These are phyloP conservation scores for Solanum paucissectum DNA, from an alignment of 257 asterid genomes.

Conservation along the genomic window DNA sequence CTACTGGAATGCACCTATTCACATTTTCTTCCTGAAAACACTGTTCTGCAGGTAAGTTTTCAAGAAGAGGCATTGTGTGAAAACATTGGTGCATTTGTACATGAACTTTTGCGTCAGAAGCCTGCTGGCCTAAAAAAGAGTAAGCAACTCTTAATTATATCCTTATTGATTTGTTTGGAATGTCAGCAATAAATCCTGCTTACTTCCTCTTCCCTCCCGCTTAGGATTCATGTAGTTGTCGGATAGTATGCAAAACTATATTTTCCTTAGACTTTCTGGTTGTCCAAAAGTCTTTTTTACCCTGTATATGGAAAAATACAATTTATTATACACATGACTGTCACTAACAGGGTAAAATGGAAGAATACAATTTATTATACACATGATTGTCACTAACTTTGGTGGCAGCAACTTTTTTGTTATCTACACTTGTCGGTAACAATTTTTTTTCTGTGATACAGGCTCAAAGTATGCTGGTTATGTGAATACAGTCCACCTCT, in stretches of 20 bases:
- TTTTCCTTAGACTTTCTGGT: background rate
- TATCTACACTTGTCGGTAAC: background rate
- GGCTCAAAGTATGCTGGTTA: slow-evolving; percentile 94
- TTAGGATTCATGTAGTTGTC: background rate
- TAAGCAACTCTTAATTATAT: slow-evolving; percentile 28
- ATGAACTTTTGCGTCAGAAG: slow-evolving; percentile 82
- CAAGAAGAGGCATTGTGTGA: slow-evolving; percentile 74
- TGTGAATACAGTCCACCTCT: slow-evolving; percentile 70
- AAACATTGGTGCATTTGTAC: slow-evolving; percentile 81
- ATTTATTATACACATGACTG: background rate
- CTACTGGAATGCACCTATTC: background rate
- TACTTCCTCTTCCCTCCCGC: background rate
- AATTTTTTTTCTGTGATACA: slow-evolving; percentile 14
- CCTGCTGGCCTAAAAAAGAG: slow-evolving; percentile 95
- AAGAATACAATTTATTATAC: background rate
- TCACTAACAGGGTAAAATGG: background rate
- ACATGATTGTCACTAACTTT: background rate
- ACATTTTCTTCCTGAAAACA: background rate
- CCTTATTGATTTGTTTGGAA: background rate
- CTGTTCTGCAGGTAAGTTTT: slow-evolving; percentile 53
- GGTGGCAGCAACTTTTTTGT: background rate
- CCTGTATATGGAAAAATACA: background rate
- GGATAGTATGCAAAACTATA: background rate
- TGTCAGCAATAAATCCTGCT: background rate
- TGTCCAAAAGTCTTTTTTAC: background rate